Conservation (phyloP, 257 asterid genomes). For the Buddleja alternifolia region DNA sequence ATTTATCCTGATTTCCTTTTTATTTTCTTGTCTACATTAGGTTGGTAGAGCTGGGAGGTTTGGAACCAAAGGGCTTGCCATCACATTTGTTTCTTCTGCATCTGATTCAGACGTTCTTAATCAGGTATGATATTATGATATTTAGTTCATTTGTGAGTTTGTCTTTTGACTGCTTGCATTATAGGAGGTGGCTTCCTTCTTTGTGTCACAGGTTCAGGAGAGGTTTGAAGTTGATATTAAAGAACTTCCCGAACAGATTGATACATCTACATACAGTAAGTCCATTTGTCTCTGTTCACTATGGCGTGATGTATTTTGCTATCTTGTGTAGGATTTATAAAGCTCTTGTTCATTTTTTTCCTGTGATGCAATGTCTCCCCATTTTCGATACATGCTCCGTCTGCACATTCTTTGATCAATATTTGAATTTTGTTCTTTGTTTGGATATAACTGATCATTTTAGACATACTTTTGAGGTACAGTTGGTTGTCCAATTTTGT, state of each 20-base stretch:
- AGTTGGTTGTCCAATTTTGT: no score
- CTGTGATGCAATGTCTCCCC: neutral
- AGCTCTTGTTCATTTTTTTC: neutral
- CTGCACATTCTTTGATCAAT: neutral
- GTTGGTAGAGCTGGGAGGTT: slow-evolving; percentile 97
- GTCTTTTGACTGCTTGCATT: neutral
- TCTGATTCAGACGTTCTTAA: slow-evolving; percentile 93
- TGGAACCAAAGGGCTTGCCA: slow-evolving; percentile 95
- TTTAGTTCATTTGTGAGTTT: neutral
- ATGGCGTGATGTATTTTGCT: neutral
- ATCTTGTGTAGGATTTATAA: no score
- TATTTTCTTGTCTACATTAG: slow-evolving; percentile 35
- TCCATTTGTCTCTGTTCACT: neutral
- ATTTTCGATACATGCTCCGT: neutral
- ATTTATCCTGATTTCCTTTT: slow-evolving; percentile 9
- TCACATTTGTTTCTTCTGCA: slow-evolving; percentile 89
- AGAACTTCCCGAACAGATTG: slow-evolving; percentile 95
- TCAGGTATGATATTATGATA: slow-evolving; percentile 50
- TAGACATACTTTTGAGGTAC: no score
- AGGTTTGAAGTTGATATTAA: slow-evolving; percentile 94
- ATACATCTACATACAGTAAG: slow-evolving; percentile 93
- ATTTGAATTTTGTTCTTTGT: neutral
- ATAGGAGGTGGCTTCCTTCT: neutral
- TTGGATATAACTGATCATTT: neutral
- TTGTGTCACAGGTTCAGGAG: slow-evolving; percentile 71